Conservation (phyloP, 352 stramenopile genomes). For the Halophytophthora polymorphica region DNA sequence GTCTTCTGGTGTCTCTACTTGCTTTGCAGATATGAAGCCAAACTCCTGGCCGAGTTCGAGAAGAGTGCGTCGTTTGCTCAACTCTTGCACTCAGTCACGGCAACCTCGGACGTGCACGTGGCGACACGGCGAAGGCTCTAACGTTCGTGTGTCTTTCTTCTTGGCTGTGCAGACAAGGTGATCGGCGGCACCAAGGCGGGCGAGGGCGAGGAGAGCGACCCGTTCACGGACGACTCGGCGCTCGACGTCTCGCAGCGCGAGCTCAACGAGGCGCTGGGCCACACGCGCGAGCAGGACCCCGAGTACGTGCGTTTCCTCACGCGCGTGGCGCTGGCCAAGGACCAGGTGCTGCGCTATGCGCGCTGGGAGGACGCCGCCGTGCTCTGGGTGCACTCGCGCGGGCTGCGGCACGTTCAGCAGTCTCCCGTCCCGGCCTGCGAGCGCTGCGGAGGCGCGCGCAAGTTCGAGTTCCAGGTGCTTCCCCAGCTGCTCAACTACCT, state of each 20-base stretch:
- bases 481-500: conserved; percentile 94
- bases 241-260: conserved; percentile 77
- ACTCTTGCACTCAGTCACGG: too few species aligned
- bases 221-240: conserved; percentile 67
- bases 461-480: conserved; percentile 95
- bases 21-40: conserved; percentile 45
- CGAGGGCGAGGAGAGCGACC: conserved; percentile 36
- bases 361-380: conserved; percentile 84
- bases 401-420: conserved; percentile 28
- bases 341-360: conserved; percentile 87
- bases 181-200: conserved; percentile 6
- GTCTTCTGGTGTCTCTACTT: conserved; percentile 11
- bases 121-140: too few species aligned
- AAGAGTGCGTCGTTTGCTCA: conserved; percentile 31
- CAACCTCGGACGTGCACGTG: too few species aligned
- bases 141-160: not conserved
- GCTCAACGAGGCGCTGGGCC: conserved; percentile 64
- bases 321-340: conserved; percentile 74
- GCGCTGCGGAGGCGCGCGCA: conserved; percentile 73
- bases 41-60: conserved; percentile 71
- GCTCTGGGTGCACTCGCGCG: conserved; percentile 86
- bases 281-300: conserved; percentile 62
- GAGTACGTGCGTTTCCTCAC: conserved; percentile 82
- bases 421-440: conserved; percentile 60
- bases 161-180: conserved; percentile 9